Conservation (phyloP, 2,329 filamentous ascomycete genomes). For the Aspergillus quadrilineatus region DNA sequence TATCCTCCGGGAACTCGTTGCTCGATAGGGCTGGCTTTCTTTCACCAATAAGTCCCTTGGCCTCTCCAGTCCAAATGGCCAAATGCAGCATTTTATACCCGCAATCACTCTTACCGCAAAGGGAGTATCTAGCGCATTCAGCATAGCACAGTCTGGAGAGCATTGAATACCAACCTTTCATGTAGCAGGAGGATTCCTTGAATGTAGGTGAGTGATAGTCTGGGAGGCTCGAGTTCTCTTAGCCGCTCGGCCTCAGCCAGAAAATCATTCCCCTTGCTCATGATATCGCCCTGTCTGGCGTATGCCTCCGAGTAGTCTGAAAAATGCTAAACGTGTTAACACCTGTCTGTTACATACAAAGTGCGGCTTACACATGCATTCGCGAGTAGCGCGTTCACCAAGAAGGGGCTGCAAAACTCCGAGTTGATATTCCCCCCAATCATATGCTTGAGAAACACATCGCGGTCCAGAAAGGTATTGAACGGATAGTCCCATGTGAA, state of each 20-base stretch:
- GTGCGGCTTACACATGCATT: constrained; percentile 38
- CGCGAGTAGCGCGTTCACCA: constrained; percentile 89
- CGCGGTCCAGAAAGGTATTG: constrained; percentile 74
- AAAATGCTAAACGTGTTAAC: constrained; percentile 29
- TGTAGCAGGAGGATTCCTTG: constrained; percentile 39
- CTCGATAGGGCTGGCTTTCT: constrained; percentile 23
- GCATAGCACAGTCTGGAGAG: neutral
- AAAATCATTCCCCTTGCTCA: constrained; percentile 38
- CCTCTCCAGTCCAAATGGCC: constrained; percentile 35
- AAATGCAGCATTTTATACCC: constrained; percentile 40
- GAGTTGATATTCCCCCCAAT: constrained; percentile 45
- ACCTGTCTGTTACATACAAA: neutral
- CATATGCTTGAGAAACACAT: constrained; percentile 66
- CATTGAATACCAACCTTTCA: constrained; percentile 27
- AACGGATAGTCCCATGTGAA: constrained; percentile 93
- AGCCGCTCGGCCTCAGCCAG: constrained; percentile 39
- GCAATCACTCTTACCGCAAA: constrained; percentile 37
- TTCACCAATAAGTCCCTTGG: constrained; percentile 33
- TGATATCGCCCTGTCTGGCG: constrained; percentile 35
- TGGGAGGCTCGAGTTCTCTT: constrained; percentile 21
- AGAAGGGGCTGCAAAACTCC: constrained; percentile 76
- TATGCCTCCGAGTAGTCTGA: constrained; percentile 42
- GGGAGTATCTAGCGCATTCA: constrained; percentile 31
- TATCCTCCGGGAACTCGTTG: constrained; percentile 28
- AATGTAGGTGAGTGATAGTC: constrained; percentile 30